A percentile compares a stretch with the other conserved stretches of the same genome.
phyloP scores from a whole-genome alignment of 345 rosid genomes.

The Brassica incana region DNA sequence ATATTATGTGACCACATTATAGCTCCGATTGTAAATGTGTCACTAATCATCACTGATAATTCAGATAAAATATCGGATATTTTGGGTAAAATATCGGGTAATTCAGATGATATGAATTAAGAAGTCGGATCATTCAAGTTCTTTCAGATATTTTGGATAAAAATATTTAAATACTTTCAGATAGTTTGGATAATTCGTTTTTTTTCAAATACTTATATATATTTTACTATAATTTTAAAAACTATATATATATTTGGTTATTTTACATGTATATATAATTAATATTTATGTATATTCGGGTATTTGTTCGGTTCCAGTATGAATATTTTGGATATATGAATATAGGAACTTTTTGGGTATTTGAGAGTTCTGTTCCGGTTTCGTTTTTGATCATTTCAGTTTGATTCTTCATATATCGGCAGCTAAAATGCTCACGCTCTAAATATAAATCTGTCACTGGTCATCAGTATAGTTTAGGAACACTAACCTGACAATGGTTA shows the following conservation, averaged over 20 bases:
- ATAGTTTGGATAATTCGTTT: not conserved
- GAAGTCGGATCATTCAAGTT: no score
- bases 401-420: not conserved
- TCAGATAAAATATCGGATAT: no score
- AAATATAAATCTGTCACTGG: not conserved
- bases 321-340: not conserved
- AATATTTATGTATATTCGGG: not conserved
- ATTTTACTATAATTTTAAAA: no score
- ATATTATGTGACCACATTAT: not conserved
- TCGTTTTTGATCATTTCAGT: not conserved
- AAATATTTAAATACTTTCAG: no score
- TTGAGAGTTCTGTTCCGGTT: not conserved
- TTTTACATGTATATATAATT: no score
- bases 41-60: not conserved
- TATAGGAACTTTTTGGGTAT: not conserved
- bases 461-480: not conserved
- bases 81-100: not conserved
- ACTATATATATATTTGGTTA: no score
- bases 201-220: not conserved
- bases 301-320: not conserved
- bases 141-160: no score
- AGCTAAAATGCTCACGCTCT: not conserved
- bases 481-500: slow-evolving; percentile 83
- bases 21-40: not conserved
- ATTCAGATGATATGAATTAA: not conserved